Evolutionary conservation across 2,329 filamentous ascomycete genomes (phyloP).

Genomic region (Pleurostoma richardsiae): DNA sequence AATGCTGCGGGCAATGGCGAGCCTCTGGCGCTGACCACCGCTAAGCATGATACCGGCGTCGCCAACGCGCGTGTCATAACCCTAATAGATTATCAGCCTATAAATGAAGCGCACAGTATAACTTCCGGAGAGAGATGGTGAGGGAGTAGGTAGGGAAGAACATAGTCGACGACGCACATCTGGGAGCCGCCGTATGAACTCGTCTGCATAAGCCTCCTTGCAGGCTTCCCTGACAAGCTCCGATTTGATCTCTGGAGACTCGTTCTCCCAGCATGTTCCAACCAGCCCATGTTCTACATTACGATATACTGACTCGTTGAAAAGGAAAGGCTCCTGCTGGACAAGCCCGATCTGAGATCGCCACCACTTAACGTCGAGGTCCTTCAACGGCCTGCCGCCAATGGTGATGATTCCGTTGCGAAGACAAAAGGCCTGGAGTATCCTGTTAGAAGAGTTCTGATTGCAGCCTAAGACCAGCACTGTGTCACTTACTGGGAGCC

Average conservation of each 20-base stretch:
- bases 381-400: conserved; percentile 32
- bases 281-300: conserved; percentile 49
- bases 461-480: neutral
- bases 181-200: conserved; percentile 62
- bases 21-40: conserved; percentile 71
- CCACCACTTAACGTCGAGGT: conserved; percentile 59
- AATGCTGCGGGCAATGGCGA: conserved; percentile 52
- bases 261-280: conserved; percentile 30
- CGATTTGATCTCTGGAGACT: conserved; percentile 35
- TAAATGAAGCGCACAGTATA: neutral
- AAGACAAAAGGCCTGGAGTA: conserved; percentile 12
- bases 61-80: conserved; percentile 70
- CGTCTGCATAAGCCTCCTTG: conserved; percentile 62
- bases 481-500: conserved; percentile 7
- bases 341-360: conserved; percentile 39
- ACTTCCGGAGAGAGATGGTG: neutral
- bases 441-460: neutral
- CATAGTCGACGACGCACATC: conserved; percentile 25
- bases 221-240: conserved; percentile 60
- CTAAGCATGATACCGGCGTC: conserved; percentile 77
- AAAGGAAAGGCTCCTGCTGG: conserved; percentile 36
- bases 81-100: conserved; percentile 28
- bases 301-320: conserved; percentile 42
- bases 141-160: neutral
- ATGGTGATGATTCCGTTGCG: conserved; percentile 16